Base-by-base conservation (phyloP, 139 green algal species). In the Picochlorum costavermella region DNA sequence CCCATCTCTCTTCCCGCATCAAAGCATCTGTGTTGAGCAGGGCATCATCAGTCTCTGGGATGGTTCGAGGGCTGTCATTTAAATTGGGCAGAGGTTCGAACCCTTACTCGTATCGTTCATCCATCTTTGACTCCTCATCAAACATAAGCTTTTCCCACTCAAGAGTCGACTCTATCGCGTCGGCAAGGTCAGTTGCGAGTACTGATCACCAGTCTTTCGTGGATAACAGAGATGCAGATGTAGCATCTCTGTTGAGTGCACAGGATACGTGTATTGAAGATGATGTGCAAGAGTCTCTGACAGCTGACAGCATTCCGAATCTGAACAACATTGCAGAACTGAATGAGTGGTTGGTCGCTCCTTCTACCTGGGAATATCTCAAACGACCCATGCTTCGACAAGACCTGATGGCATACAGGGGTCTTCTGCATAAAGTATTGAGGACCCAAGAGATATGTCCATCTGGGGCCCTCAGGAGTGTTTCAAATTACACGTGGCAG, bases 401-500 rank as follows among this genome's bases (percentile, higher is more conserved):
- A 25, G 67, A 74, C 30, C 45, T 64, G 11, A 29, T 74, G 45
- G 43, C 31, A 14, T 69, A 64, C 60, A 59, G 67, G 23, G 20
- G 45, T 3, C 29, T 74, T 43, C 43, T 64, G 67, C 57, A 68
- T n/a, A 59, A 50, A 16, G 17, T 53, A 49, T 58, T 60, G 40
- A 64, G 60, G n/a, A 53, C 58, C 14, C 29, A 40, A 5, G 50
- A 9, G 1, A 60, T 56, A 17, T 60, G 53, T 31, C 67, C 67
- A 36, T 50, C 48, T 46, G 67, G 67, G 16, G 50, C 45, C 28
- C 13, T 74, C 13, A 60, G 67, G 45, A 46, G 56, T 36, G 44
- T 74, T 44, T 60, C 67, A 29, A 45, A 64, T 31, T 74, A 69
- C 25, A 57, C 67, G 9, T 68, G 60, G 67, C 67, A 74, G 23